A percentile compares a stretch with the other conserved stretches of the same genome.
These are phyloP conservation scores for Micromonas commoda DNA, from an alignment of 139 green algal genomes.

Conservation along the genomic window DNA sequence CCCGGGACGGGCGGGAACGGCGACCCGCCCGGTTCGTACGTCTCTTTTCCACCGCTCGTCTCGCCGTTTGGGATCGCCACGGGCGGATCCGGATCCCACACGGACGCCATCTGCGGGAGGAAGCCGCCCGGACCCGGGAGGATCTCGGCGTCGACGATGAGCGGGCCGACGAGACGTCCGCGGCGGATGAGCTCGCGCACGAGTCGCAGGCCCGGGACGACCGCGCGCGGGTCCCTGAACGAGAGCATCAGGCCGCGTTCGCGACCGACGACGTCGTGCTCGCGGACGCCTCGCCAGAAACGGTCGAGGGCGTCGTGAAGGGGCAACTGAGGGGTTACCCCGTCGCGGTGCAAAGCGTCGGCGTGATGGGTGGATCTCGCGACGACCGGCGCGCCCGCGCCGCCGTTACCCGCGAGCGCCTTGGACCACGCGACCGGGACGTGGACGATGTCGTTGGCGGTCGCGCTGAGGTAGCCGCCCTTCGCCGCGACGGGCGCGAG, in stretches of 20 bases:
- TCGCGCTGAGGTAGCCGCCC: too few relatives aligned
- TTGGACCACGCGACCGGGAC: not conserved
- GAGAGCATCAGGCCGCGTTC: not conserved
- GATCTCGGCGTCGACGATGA: not conserved
- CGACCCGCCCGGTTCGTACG: too few relatives aligned
- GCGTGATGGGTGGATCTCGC: not conserved
- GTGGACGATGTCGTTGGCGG: too few relatives aligned
- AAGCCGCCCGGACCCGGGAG: not conserved
- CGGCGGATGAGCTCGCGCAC: not conserved
- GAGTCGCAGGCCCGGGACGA: not conserved
- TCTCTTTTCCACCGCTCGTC: too few relatives aligned
- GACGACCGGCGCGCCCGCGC: not conserved
- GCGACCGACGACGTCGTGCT: not conserved
- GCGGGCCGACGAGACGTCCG: not conserved
- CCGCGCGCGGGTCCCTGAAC: slow-evolving; percentile 1
- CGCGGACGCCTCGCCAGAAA: not conserved
- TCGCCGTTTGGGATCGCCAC: too few relatives aligned
- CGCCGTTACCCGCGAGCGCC: not conserved
- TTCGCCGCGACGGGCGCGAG: not conserved
- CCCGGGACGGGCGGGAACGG: not conserved
- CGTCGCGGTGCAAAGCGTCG: not conserved
- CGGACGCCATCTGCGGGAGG: not conserved
- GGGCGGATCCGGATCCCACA: not conserved
- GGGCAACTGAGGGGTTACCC: not conserved
- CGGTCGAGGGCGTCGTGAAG: not conserved